Evolutionary conservation across 768 basidiomycete genomes (phyloP), one percentile per base, ranked within the genome.

Genomic region (Russula virescens): DNA sequence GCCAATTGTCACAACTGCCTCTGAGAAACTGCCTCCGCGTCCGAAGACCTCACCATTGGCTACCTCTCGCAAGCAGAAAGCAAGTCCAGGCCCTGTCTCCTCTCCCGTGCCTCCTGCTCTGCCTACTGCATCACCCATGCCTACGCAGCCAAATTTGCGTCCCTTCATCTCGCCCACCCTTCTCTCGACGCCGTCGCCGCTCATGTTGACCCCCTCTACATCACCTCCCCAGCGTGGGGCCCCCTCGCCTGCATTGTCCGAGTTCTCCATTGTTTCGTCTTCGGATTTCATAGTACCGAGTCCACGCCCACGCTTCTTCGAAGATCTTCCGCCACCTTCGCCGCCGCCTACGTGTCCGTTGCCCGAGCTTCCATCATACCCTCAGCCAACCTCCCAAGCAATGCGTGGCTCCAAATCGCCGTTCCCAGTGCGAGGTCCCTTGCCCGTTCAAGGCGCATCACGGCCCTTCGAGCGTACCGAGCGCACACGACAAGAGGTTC

Each of bases 331-430:
- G 1, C 68, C 68, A 6, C 66, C 68, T 9, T 68, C 60, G 1
- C 68, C 68, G 8, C 68, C 68, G 2, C 68, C 68, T 34, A 49
- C 31, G 3, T 54, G 68, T 21, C 68, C 68, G 5, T 53, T 68
- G 18, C 68, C 68, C 0, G 51, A 55, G 10, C 40, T 66, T 16
- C 64, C 66, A 14, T 56, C 61, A 3, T 66, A 63, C 54, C 23
- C 64, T 16, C 69, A 69, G 35, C 55, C 54, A 8, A 48, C 59
- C 1, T 58, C 63, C 16, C 4, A 45, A 6, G 55, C 59, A 31
- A 76, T 76, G 62, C 75, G 83, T 18, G 83, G 83, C 14, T 76
- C 77, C 43, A 78, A 81, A 67, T 66, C 76, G 16, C 81, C 83
- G 0, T 83, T 84, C 73, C 83, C 83, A 25, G 55, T 75, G n/a